phyloP scores from a whole-genome alignment of 148 eudicot species.

The Chenopodium formosanum region DNA sequence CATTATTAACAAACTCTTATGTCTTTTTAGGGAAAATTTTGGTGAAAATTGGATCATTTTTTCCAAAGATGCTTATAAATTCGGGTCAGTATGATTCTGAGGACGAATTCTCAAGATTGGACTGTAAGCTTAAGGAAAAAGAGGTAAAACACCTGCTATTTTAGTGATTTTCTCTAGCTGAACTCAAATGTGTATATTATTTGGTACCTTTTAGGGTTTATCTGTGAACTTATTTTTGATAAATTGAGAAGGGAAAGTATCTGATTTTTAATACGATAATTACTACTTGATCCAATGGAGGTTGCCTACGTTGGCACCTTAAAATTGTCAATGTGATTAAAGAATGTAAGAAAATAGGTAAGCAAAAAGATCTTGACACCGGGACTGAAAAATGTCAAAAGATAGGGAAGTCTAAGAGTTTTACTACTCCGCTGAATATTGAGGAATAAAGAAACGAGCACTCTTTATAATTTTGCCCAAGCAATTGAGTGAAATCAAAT shows the following conservation, averaged over 20 bases:
- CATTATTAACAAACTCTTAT: conserved; percentile 18
- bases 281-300: not conserved
- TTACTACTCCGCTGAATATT: no score
- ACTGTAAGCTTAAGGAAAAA: conserved; percentile 57
- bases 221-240: not conserved
- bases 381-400: no score
- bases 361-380: no score
- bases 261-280: not conserved
- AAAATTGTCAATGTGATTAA: not conserved
- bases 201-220: not conserved
- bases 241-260: not conserved
- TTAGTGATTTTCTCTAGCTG: not conserved
- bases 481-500: no score
- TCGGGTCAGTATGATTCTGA: conserved; percentile 67
- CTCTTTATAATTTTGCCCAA: no score
- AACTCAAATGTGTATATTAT: conserved; percentile 3
- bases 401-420: no score
- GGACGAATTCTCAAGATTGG: conserved; percentile 52
- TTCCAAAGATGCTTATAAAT: conserved; percentile 68
- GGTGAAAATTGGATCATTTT: conserved; percentile 68
- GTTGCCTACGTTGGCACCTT: not conserved
- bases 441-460: no score
- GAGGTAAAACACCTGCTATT: conserved; percentile 40
- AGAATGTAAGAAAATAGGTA: not conserved
- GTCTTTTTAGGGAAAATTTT: conserved; percentile 66